These are phyloP conservation scores for Berkeleyomyces rouxiae DNA, from an alignment of 2,329 filamentous ascomycete genomes.

Conservation along the genomic window DNA sequence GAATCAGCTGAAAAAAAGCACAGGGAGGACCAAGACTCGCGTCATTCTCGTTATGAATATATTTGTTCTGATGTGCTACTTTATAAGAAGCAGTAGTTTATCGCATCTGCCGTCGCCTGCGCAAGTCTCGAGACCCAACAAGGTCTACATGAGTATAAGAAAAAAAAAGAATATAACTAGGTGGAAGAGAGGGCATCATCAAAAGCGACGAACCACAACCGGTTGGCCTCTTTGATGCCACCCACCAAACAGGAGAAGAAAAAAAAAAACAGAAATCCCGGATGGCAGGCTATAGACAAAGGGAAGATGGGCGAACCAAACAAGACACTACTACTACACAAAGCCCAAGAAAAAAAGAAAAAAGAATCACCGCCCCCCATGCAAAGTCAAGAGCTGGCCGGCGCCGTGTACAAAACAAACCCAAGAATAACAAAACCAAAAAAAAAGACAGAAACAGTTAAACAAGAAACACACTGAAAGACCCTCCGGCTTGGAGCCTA, in stretches of 20 bases:
- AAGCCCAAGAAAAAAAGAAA: not conserved
- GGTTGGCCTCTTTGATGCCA: not conserved
- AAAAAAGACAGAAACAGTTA: not conserved
- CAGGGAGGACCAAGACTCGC: no score
- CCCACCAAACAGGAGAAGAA: not conserved
- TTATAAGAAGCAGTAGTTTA: constrained; percentile 2
- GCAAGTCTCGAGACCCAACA: not conserved
- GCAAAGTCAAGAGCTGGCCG: not conserved
- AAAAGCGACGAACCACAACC: constrained; percentile 4
- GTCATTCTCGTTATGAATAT: not conserved
- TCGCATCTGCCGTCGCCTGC: constrained; percentile 4
- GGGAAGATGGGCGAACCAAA: not conserved
- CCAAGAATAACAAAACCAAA: not conserved
- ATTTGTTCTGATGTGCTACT: not conserved
- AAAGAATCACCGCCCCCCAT: not conserved
- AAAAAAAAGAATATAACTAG: not conserved
- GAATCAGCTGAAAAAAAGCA: no score
- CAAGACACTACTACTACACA: not conserved
- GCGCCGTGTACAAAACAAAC: not conserved
- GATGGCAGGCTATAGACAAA: not conserved
- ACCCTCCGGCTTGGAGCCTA: not conserved
- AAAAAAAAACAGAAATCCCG: not conserved
- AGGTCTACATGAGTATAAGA: not conserved
- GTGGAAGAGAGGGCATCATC: no score
- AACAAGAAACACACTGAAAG: not conserved